phyloP scores from a whole-genome alignment of 2,329 filamentous ascomycete genomes.

The Aspergillus hiratsukae region DNA sequence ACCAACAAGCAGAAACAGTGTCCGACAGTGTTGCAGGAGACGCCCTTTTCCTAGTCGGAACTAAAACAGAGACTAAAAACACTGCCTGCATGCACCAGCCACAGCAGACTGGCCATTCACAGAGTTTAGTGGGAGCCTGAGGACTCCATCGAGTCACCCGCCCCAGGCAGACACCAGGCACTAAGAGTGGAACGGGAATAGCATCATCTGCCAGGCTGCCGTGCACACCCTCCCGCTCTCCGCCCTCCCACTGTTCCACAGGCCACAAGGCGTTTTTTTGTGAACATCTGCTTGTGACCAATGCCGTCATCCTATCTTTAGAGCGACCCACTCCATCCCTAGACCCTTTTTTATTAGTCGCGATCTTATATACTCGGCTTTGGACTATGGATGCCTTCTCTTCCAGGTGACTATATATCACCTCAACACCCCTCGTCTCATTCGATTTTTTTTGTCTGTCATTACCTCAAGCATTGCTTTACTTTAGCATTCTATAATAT shows the following conservation, averaged over 20 bases:
- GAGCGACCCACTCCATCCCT: background rate
- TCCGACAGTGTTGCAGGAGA: conserved; percentile 6
- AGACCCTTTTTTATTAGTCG: background rate
- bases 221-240: background rate
- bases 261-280: background rate
- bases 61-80: background rate
- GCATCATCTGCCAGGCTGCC: conserved; percentile 7
- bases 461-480: background rate
- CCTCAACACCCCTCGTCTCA: background rate
- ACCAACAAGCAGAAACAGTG: conserved; percentile 3
- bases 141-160: conserved; percentile 9
- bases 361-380: background rate
- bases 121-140: background rate
- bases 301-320: conserved; percentile 15
- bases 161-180: background rate
- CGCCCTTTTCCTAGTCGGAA: background rate
- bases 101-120: conserved; percentile 1
- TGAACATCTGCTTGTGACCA: conserved; percentile 13
- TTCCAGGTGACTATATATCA: conserved; percentile 7
- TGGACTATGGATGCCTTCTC: conserved; percentile 11
- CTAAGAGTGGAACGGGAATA: background rate
- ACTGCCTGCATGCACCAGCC: conserved; percentile 11
- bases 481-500: background rate
- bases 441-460: background rate
- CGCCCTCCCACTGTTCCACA: background rate